phyloP scores from a whole-genome alignment of 768 basidiomycete species.

The Termitomyces sp. region DNA sequence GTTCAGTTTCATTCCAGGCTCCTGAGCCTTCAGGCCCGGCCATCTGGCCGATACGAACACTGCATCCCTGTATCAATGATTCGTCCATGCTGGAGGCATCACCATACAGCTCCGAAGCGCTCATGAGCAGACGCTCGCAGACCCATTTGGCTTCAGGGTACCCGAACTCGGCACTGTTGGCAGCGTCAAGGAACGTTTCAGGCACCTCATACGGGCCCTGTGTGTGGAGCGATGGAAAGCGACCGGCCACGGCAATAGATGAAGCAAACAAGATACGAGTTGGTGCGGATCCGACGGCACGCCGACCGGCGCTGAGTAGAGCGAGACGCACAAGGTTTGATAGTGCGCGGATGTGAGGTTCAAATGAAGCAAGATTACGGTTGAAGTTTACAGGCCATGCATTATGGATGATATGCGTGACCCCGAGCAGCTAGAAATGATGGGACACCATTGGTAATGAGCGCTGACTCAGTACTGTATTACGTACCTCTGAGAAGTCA shows the following conservation, averaged over 20 bases:
- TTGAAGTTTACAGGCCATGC: constrained; percentile 45
- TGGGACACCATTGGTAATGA: too few species aligned
- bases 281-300: constrained; percentile 9
- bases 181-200: constrained; percentile 23
- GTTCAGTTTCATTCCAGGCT: constrained; percentile 32
- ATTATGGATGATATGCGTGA: constrained; percentile 27
- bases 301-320: constrained; percentile 16
- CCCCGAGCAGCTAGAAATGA: constrained; percentile 15
- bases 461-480: neutral
- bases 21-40: constrained; percentile 30
- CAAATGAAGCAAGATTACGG: constrained; percentile 33
- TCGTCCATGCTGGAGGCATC: constrained; percentile 9
- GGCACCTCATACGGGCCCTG: constrained; percentile 25
- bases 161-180: constrained; percentile 17
- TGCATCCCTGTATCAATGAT: constrained; percentile 18
- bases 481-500: constrained; percentile 20
- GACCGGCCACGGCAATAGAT: constrained; percentile 29
- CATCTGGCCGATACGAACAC: constrained; percentile 31
- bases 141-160: neutral
- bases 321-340: constrained; percentile 27
- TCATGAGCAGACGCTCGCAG: too few species aligned
- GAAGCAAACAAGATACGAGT: constrained; percentile 32
- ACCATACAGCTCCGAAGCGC: constrained; percentile 19
- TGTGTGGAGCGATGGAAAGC: constrained; percentile 22
- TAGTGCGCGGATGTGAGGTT: constrained; percentile 30